Evolutionary conservation across 805 yeast genomes (phyloP).

Genomic region (Candida sonorensis): DNA sequence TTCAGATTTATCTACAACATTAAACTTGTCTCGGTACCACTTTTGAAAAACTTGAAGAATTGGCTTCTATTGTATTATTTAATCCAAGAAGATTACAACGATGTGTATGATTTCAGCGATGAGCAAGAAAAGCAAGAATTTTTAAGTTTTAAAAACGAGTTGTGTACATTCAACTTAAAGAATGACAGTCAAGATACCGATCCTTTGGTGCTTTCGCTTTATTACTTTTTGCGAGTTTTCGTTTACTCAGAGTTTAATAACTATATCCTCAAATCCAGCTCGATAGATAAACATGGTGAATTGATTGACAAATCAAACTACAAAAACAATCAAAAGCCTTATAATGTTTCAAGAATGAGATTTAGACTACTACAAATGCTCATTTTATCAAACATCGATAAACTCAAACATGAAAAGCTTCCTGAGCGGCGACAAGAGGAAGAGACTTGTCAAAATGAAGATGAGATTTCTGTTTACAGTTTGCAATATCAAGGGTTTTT

Average conservation of each 20-base stretch:
- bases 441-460: too few species aligned
- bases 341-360: slow-evolving; percentile 8
- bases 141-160: neutral
- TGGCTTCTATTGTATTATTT: slow-evolving; percentile 13
- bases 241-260: slow-evolving; percentile 4
- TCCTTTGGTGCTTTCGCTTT: slow-evolving; percentile 4
- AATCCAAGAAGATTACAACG: slow-evolving; percentile 6
- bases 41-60: slow-evolving; percentile 8
- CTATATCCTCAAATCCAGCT: neutral
- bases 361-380: slow-evolving; percentile 15
- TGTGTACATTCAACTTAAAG: slow-evolving; percentile 2
- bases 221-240: slow-evolving; percentile 8
- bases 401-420: neutral
- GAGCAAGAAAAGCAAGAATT: neutral
- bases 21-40: slow-evolving; percentile 7
- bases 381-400: slow-evolving; percentile 8
- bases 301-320: slow-evolving; percentile 3
- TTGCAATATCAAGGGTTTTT: neutral
- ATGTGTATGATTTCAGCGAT: slow-evolving; percentile 5
- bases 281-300: neutral
- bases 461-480: neutral
- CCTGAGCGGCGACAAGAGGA: neutral
- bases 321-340: slow-evolving; percentile 4
- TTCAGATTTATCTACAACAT: slow-evolving; percentile 11
- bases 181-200: neutral